Base-by-base conservation (phyloP, 2,329 filamentous ascomycete species). In the Camillea tinctor region DNA sequence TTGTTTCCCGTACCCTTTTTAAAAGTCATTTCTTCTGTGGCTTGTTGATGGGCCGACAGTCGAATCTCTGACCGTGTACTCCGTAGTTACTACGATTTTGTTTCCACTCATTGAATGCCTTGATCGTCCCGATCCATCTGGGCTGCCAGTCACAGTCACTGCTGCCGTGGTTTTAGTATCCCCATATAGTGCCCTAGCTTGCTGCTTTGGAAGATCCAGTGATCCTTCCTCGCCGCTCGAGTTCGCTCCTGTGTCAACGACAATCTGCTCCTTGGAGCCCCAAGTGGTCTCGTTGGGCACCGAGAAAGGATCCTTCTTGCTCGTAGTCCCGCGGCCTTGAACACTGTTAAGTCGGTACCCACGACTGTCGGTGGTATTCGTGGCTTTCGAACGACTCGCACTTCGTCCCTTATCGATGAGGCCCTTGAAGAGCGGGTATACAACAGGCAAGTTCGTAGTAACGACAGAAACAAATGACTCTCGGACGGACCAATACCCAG, bases 401-500 rank as follows among this genome's bases (percentile, higher is more conserved):
- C 52, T 69, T 8, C 62, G 54, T 3, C 62, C 62, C 44, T 68
- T 69, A 8, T 71, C 67, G 8, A 72, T 62, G 13, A 64, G 59
- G 1, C 36, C 61, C 55, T 62, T 66, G 58, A 73, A 68, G 4
- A 75, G 67, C 9, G 75, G 73, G 53, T 77, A 76, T 6, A 78
- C 64, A 70, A 77, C 75, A 2, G 76, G 76, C 64, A 76, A 67
- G 58, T 78, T 77, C 15, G 75, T 75, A 49, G 77, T 64, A 23
- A 76, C 72, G 15, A 76, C 68, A 5, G 74, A 75, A 54, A 78
- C 75, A 61, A 78, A 78, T 0, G 74, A 75, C 61, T 77, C 76
- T 26, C 76, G 71, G 57, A 76, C 70, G 26, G 76, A 75, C 76
- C 76, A 77, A 62, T 73, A 74, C 2, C 73, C 72, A 1, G 70